Base-by-base conservation (phyloP, 1,284 basidiomycete species). In the Sporisorium iseilematis-ciliati region DNA sequence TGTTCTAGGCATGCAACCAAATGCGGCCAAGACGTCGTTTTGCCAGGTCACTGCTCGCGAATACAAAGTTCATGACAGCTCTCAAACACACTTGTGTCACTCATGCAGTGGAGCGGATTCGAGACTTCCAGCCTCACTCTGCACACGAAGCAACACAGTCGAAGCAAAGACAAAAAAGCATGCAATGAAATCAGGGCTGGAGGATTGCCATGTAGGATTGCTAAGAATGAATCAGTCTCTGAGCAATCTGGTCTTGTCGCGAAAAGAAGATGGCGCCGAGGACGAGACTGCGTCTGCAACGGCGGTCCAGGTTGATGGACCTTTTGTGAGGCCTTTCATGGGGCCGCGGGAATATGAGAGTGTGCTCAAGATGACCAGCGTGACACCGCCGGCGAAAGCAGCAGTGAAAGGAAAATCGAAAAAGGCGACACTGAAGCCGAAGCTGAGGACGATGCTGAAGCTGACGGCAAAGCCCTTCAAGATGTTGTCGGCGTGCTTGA, bases 371-470 rank as follows among this genome's bases (percentile, higher is more conserved):
- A 97, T 89, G 54, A 97, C 95, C 67, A 94, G 89, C 35, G 88
- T 87, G 0, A 93, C 91, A 54, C 95, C 95, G 38, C 93, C 86
- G 66, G 95, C 86, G 84, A 97, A 97, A 0, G 92, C 90, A 60
- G 91, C 88, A 0, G 95, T 93, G 85, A 97, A 91, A 46, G 89
- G 89, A 87, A 95, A 95, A 83, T 92, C 88, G 89, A 97, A 97
- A 43, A 97, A 90, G 10, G 90, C 90, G 60, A 96, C 91, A 5
- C 92, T 93, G 2, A 92, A 93, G 64, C 94, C 88, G 89, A 96
- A 97, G 52, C 94, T 95, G 75, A 97, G 89, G 79, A 97, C 90
- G 85, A 97, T 97, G 83, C 92, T 92, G 74, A 97, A 88, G 75
- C 91, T 93, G 5, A 95, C 96, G 14, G 95, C 95, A 83, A 97